Evolutionary conservation across 2,329 filamentous ascomycete genomes (phyloP).

Genomic region (Aspergillus hiratsukae): DNA sequence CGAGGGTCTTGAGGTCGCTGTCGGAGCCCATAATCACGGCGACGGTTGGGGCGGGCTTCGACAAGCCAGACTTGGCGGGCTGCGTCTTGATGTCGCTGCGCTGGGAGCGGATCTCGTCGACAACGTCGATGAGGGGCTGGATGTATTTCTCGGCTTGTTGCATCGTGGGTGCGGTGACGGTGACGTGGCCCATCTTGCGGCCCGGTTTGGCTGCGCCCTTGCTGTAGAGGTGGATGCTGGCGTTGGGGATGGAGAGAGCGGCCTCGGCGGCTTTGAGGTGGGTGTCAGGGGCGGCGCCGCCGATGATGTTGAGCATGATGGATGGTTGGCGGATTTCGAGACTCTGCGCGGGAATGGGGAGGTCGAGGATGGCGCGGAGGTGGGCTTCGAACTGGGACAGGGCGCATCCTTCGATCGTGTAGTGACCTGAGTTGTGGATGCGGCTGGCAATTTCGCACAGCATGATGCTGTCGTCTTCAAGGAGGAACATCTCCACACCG

Average conservation of each 20-base stretch:
- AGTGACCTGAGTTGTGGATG: slow-evolving; percentile 88
- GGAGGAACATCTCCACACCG: slow-evolving; percentile 92
- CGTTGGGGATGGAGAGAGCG: slow-evolving; percentile 56
- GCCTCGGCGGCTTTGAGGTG: slow-evolving; percentile 56
- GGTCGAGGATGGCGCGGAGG: slow-evolving; percentile 72
- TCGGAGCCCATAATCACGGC: slow-evolving; percentile 49
- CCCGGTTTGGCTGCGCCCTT: slow-evolving; percentile 79
- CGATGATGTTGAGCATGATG: slow-evolving; percentile 54
- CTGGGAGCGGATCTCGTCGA: slow-evolving; percentile 70
- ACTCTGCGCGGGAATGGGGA: slow-evolving; percentile 55
- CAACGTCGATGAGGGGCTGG: slow-evolving; percentile 68
- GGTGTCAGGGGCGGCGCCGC: slow-evolving; percentile 55
- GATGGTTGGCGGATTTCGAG: slow-evolving; percentile 45
- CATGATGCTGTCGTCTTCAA: slow-evolving; percentile 65
- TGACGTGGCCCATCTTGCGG: slow-evolving; percentile 94
- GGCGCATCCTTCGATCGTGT: slow-evolving; percentile 86
- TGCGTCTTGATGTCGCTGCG: slow-evolving; percentile 32
- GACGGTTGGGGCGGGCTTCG: slow-evolving; percentile 35
- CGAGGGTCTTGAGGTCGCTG: slow-evolving; percentile 42
- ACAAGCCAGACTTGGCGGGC: slow-evolving; percentile 25
- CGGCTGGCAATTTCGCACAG: slow-evolving; percentile 85
- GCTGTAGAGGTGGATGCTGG: slow-evolving; percentile 80
- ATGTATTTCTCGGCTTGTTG: slow-evolving; percentile 63
- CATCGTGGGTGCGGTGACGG: slow-evolving; percentile 66
- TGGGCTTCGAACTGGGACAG: slow-evolving; percentile 92